Percentiles rank a stretch among this genome's conserved stretches.
Evolutionary conservation across 2,329 filamentous ascomycete genomes (phyloP).

Genomic region (Colletotrichum navitas): DNA sequence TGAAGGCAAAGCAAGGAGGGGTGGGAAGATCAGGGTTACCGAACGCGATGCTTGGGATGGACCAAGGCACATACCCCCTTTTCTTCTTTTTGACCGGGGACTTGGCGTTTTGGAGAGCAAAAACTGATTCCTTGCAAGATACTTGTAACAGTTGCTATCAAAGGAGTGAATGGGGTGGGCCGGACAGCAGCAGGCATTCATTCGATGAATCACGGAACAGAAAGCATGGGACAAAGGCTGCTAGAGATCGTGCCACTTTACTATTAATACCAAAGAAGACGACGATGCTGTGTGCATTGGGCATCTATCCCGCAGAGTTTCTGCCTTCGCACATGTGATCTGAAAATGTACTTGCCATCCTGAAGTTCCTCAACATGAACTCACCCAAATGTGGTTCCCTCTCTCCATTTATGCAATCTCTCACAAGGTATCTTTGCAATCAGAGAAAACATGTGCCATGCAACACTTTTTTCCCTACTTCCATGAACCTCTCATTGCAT

Average conservation of each 20-base stretch:
- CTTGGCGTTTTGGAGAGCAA: slow-evolving; percentile 40
- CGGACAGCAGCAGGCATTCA: slow-evolving; percentile 11
- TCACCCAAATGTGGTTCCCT: neutral
- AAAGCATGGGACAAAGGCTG: slow-evolving; percentile 15
- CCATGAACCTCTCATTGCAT: neutral
- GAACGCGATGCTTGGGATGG: neutral
- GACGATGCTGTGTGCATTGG: slow-evolving; percentile 7
- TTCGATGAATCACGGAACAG: slow-evolving; percentile 16
- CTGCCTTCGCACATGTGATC: neutral
- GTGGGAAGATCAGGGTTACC: neutral
- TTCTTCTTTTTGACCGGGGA: neutral
- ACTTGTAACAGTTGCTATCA: slow-evolving; percentile 12
- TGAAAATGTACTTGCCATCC: neutral
- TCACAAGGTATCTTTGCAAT: neutral
- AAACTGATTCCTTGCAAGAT: slow-evolving; percentile 5
- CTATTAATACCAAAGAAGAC: slow-evolving; percentile 24
- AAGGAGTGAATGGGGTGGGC: neutral
- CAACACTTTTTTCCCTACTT: neutral
- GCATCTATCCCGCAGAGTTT: neutral
- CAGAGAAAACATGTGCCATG: neutral
- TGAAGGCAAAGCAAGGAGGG: slow-evolving; percentile 21
- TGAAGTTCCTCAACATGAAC: neutral
- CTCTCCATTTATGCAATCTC: neutral
- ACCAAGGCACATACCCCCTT: slow-evolving; percentile 11
- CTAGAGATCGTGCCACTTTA: neutral